Conservation (phyloP, 164 flowering plant species). For the Kalanchoe fedtschenkoi region DNA sequence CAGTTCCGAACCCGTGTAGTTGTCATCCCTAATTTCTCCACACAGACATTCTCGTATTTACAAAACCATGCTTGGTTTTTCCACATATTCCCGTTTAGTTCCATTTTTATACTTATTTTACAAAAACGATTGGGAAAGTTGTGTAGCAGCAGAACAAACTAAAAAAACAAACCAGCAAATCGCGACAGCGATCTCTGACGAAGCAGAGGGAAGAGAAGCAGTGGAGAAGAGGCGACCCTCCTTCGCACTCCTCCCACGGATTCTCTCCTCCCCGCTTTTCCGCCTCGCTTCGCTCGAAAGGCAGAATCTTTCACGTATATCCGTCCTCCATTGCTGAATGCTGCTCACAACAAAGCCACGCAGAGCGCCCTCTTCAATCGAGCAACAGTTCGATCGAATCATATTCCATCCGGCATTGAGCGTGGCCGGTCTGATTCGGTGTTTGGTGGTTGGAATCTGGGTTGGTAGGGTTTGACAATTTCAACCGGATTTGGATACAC, state of each 20-base stretch:
- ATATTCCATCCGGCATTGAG: neutral
- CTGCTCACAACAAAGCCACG: neutral
- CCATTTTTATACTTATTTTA: neutral
- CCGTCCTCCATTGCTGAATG: neutral
- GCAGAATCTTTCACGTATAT: neutral
- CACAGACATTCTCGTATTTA: too few relatives aligned
- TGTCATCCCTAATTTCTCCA: too few relatives aligned
- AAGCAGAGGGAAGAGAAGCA: neutral
- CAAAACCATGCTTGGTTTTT: neutral
- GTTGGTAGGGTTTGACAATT: constrained; percentile 15
- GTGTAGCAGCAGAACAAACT: neutral
- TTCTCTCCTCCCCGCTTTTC: constrained; percentile 2
- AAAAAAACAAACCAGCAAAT: constrained; percentile 2
- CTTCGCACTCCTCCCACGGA: neutral
- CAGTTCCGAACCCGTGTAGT: too few relatives aligned
- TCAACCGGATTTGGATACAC: neutral
- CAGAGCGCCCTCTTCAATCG: too few relatives aligned
- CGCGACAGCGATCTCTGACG: neutral
- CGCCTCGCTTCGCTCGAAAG: neutral
- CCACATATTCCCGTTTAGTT: neutral
- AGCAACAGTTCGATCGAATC: too few relatives aligned
- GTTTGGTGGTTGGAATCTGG: constrained; percentile 10
- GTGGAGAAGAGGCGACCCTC: neutral
- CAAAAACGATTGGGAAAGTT: neutral
- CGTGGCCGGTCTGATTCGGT: neutral